Evolutionary conservation across 371 early-diverging fungal species (phyloP), one percentile per base, ranked within the genome.

Genomic region (Mucor plumbeus): DNA sequence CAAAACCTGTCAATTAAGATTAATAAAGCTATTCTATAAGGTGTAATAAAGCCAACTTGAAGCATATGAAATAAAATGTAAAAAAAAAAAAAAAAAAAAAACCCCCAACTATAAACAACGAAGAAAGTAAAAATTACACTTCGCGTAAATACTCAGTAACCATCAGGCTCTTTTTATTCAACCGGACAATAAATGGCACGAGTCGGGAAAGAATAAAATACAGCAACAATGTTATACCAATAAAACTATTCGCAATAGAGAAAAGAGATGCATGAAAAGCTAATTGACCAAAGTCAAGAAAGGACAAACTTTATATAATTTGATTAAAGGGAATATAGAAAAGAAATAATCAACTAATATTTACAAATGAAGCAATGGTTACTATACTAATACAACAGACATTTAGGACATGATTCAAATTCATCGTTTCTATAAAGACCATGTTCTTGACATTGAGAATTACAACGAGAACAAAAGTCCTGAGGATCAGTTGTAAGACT

Each of bases 31-130:
- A 71, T 44, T 63, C 67, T 56, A 41, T 63, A 66, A 17, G 71
- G 71, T 63, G 71, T 71, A 40, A 43, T 44, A 36, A 63, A 71
- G 7, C 71, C 71, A 38, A 71, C 43, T 26, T 66, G 50, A 17
- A 65, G 56, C 71, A 71, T 71, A 17, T 61, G 31, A 5, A 26
- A 21, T 3, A 21, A 21, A 38, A 36, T 41, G 26, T 31, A 43
- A 34, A 35, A 31, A 5, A 15, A 35, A 5, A 15, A n/a, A n/a
- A n/a, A n/a, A n/a, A n/a, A n/a, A n/a, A n/a, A n/a, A n/a, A n/a
- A n/a, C n/a, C n/a, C n/a, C n/a, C n/a, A n/a, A n/a, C n/a, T n/a
- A n/a, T n/a, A n/a, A 55, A 54, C 21, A 11, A 34, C 11, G 19
- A 48, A 21, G 48, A 48, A 48, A 48, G 48, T n/a, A n/a, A 4